Conservation (phyloP, 371 early-diverging fungal genomes). For the Syncephalastrum racemosum region DNA sequence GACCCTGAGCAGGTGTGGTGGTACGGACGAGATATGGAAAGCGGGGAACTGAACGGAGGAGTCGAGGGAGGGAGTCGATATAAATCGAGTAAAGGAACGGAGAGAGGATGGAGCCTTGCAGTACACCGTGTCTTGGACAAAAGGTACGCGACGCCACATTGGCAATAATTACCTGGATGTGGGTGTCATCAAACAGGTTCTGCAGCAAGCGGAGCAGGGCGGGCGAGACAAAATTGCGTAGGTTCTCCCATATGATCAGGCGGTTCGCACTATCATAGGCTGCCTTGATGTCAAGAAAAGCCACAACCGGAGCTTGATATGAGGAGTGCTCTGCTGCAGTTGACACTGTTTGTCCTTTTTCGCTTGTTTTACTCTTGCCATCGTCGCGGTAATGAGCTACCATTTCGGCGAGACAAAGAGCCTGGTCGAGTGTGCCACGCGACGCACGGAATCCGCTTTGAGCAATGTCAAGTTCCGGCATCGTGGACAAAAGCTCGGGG, state of each 20-base stretch:
- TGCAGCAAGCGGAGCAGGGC: too few relatives aligned
- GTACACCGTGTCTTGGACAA: conserved; percentile 17
- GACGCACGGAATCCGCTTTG: conserved; percentile 1
- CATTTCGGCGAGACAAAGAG: conserved; percentile 18
- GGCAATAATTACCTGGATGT: conserved; percentile 7
- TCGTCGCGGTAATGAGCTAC: too few relatives aligned
- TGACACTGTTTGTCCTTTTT: too few relatives aligned
- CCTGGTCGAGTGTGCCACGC: conserved; percentile 24
- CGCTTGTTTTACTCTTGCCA: too few relatives aligned
- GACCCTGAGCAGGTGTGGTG: too few relatives aligned
- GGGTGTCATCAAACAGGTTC: conserved; percentile 19
- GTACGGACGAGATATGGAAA: too few relatives aligned
- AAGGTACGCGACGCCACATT: conserved; percentile 10
- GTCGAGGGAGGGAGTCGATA: conserved; percentile 19
- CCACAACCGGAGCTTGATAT: conserved; percentile 7
- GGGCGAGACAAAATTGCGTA: background rate
- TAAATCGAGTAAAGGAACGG: conserved; percentile 26
- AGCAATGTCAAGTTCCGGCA: conserved; percentile 3
- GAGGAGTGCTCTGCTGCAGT: too few relatives aligned
- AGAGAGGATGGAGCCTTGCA: conserved; percentile 27
- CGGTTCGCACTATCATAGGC: conserved; percentile 24
- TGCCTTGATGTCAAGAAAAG: conserved; percentile 27
- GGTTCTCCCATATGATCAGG: conserved; percentile 12
- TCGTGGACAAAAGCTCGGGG: conserved; percentile 1
- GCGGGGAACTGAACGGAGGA: conserved; percentile 2